phyloP scores from a whole-genome alignment of 148 eudicot species.

The Fagopyrum esculentum region DNA sequence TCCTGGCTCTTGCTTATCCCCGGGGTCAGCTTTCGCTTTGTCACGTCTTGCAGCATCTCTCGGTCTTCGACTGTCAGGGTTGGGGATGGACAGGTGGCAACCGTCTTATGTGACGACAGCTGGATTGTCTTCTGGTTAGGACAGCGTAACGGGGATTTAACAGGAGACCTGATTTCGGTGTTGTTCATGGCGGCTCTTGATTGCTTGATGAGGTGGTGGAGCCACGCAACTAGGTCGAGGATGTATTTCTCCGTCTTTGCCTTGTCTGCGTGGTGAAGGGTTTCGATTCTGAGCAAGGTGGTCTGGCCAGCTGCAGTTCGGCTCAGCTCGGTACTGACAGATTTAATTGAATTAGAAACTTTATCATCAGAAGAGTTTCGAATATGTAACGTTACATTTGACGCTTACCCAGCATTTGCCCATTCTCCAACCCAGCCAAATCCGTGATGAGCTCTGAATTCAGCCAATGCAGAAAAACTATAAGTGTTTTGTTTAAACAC shows the following conservation, averaged over 20 bases:
- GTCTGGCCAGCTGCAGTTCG: constrained; percentile 34
- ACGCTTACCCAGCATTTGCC: constrained; percentile 58
- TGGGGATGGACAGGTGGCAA: constrained; percentile 29
- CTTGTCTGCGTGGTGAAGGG: constrained; percentile 65
- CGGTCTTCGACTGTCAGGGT: constrained; percentile 74
- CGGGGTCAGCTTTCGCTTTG: constrained; percentile 77
- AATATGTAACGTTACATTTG: neutral
- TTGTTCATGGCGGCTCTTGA: constrained; percentile 35
- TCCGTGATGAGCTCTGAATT: constrained; percentile 69
- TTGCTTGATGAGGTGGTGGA: constrained; percentile 43
- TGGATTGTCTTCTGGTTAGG: constrained; percentile 58
- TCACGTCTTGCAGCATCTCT: constrained; percentile 72
- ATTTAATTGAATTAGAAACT: neutral
- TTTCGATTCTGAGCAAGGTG: constrained; percentile 44
- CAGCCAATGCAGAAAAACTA: neutral
- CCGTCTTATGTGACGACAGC: constrained; percentile 33
- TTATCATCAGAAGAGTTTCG: neutral
- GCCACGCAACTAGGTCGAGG: constrained; percentile 56
- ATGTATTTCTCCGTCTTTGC: constrained; percentile 49
- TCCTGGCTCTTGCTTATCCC: constrained; percentile 98
- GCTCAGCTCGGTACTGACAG: constrained; percentile 38
- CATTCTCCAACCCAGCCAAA: constrained; percentile 86
- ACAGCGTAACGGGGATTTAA: constrained; percentile 76
- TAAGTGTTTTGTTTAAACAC: neutral
- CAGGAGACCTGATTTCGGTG: constrained; percentile 44